Percentiles rank a stretch among this genome's conserved stretches.
These are phyloP conservation scores for Pestalotiopsis sp. DNA, from an alignment of 2,329 filamentous ascomycete species.

Conservation along the genomic window DNA sequence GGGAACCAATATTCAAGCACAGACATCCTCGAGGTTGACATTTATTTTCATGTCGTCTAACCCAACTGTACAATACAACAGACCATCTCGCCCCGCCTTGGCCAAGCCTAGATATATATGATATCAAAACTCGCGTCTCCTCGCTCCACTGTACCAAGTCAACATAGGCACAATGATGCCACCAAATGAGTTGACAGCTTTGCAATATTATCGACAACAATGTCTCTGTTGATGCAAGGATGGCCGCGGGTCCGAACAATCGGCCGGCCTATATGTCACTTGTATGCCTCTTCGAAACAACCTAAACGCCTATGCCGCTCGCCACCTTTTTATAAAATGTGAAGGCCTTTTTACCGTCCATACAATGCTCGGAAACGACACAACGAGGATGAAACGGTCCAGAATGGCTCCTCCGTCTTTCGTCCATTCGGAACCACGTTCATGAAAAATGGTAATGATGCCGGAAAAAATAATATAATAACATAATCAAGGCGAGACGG, in stretches of 20 bases:
- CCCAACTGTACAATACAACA: background rate
- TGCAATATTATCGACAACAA: background rate
- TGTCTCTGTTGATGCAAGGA: background rate
- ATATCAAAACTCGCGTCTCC: background rate
- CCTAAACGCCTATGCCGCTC: background rate
- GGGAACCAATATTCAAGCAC: background rate
- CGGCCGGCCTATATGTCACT: background rate
- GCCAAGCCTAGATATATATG: background rate
- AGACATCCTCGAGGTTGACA: background rate
- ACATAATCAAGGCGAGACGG: background rate
- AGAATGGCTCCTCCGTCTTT: background rate
- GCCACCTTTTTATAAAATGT: background rate
- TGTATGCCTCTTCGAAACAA: background rate
- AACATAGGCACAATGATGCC: background rate
- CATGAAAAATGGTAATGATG: background rate
- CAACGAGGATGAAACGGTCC: background rate
- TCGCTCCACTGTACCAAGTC: background rate
- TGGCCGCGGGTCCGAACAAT: background rate
- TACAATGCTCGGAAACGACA: background rate
- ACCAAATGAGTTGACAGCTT: background rate
- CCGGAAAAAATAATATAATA: background rate
- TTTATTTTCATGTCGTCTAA: background rate
- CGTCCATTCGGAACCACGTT: background rate
- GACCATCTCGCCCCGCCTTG: background rate
- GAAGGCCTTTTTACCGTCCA: background rate